Evolutionary conservation across 2,329 filamentous ascomycete genomes (phyloP).

Genomic region (Dactylellina drechsleri): DNA sequence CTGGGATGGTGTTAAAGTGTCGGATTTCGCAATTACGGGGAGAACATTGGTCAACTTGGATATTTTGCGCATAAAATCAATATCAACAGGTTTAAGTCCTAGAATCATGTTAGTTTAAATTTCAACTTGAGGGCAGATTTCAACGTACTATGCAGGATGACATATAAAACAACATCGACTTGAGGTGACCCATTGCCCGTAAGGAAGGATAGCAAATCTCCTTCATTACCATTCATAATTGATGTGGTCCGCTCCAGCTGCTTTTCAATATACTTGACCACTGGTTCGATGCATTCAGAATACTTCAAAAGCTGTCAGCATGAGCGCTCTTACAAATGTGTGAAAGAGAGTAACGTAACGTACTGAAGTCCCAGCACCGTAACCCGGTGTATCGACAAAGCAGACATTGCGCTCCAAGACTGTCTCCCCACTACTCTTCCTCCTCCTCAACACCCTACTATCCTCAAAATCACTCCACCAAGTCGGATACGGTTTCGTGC

Average conservation of each 20-base stretch:
- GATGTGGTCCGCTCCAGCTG: constrained; percentile 73
- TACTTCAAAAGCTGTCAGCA: constrained; percentile 60
- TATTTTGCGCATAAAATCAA: constrained; percentile 77
- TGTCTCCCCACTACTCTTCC: constrained; percentile 78
- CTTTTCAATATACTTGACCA: constrained; percentile 77
- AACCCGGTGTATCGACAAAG: constrained; percentile 86
- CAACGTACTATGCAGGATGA: constrained; percentile 76
- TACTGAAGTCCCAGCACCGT: constrained; percentile 68
- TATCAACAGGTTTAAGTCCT: constrained; percentile 72
- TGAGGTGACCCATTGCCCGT: constrained; percentile 83
- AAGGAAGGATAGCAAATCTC: constrained; percentile 79
- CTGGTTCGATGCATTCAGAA: constrained; percentile 70
- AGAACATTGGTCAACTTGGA: constrained; percentile 82
- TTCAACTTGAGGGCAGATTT: constrained; percentile 17
- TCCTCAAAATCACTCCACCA: constrained; percentile 89
- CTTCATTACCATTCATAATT: constrained; percentile 72
- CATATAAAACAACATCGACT: constrained; percentile 85
- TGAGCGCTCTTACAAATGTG: not conserved
- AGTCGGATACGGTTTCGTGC: constrained; percentile 82
- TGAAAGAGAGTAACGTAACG: constrained; percentile 57
- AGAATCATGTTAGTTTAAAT: constrained; percentile 7
- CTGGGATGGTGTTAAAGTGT: constrained; percentile 72
- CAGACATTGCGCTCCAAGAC: constrained; percentile 91
- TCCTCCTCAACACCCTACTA: constrained; percentile 69
- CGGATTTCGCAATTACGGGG: constrained; percentile 80